Evolutionary conservation across 257 asterid genomes (phyloP), one percentile per base, ranked within the genome.

Genomic region (Fraxinus americana): DNA sequence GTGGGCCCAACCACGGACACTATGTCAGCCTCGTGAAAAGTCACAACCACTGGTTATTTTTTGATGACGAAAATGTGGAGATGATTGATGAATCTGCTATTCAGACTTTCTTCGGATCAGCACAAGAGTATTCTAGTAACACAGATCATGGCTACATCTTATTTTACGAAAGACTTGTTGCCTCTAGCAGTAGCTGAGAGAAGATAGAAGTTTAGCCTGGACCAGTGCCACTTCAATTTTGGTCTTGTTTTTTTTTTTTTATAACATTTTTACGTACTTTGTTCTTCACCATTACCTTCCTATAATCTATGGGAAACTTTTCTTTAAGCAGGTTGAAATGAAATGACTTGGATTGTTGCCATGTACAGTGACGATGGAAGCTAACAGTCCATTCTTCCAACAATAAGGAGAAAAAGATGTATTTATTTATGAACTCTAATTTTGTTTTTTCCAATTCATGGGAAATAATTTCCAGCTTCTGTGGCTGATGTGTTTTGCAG

Each of bases 61-160:
- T 90, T 71, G 94, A 90, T 11, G 94, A 90, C 25, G 94, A 90
- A 75, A 88, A 85, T 54, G 95, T 90, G 70, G 95, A 90, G 80
- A 90, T 88, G 91, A 84, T 90, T n/a, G 92, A 90, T 43, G 95
- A 90, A 77, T 90, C 91, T 1, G 88, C 90, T 29, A 84, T 88
- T 59, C 92, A 90, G 79, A 88, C 92, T 7, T 90, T 89, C 81
- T 89, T 89, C 67, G 91, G 91, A 68, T 89, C 93, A 23, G 84
- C 91, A 43, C 92, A 87, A 73, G 92, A 90, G 85, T 90, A 88
- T 74, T 90, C 95, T 4, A 88, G 91, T 69, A 90, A 90, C 78
- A 90, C 94, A 19, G 92, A 88, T 71, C 94, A 90, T 54, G 94
- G 94, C 80, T 90, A 90, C 88, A 90, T 90, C 83, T 86, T 90